Conservation (phyloP, 257 asterid genomes). For the Petunia secreta region DNA sequence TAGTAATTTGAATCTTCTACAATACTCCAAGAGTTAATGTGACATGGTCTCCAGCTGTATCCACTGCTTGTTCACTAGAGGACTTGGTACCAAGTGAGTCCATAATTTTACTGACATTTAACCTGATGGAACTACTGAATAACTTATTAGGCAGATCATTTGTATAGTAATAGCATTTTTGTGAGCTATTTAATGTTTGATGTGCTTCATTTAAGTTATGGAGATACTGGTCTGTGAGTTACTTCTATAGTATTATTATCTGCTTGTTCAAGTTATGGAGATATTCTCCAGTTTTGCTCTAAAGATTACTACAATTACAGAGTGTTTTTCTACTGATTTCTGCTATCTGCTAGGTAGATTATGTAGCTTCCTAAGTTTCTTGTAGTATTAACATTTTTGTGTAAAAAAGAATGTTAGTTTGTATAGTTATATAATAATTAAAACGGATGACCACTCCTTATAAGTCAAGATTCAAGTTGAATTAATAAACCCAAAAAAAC, state of each 20-base stretch:
- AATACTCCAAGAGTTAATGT: background rate
- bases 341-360: background rate
- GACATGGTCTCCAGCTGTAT: background rate
- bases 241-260: background rate
- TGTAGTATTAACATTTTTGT: too few species aligned
- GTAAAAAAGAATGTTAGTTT: too few species aligned
- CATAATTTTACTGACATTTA: too few species aligned
- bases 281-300: background rate
- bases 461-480: too few species aligned
- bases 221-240: too few species aligned
- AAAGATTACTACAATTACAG: background rate
- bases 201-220: background rate
- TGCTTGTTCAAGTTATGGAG: background rate
- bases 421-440: too few species aligned
- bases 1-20: background rate
- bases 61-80: background rate
- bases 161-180: background rate
- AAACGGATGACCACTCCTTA: too few species aligned
- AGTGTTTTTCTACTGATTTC: background rate
- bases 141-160: background rate
- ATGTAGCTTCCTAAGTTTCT: too few species aligned
- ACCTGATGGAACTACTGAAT: slow-evolving; percentile 1
- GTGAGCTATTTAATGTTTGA: background rate
- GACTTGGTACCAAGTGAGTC: background rate
- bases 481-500: too few species aligned